Percentiles rank a stretch among this genome's conserved stretches.
phyloP scores from a whole-genome alignment of 179 eudicot species.

The Beta lomatogona region DNA sequence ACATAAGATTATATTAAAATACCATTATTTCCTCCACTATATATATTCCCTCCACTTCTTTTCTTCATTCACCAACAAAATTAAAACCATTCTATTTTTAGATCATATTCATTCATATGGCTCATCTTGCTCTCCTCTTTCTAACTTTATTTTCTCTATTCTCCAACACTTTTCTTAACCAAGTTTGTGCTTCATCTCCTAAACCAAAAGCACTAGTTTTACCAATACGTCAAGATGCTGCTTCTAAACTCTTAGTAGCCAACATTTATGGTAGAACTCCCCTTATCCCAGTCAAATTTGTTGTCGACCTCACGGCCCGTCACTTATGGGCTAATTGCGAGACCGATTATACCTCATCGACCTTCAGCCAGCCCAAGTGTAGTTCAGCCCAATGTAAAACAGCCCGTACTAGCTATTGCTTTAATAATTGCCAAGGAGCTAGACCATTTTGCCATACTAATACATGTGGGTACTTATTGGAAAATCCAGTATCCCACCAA shows the following conservation, averaged over 20 bases:
- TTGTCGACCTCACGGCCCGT: conserved; percentile 38
- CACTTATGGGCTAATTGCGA: conserved; percentile 53
- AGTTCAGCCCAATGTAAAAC: conserved; percentile 39
- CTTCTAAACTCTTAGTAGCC: conserved; percentile 38
- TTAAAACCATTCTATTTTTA: background rate
- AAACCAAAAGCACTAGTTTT: conserved; percentile 29
- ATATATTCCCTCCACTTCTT: background rate
- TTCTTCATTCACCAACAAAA: background rate
- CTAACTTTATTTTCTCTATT: conserved; percentile 14
- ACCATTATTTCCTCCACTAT: background rate
- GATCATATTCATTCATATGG: background rate
- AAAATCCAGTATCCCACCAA: conserved; percentile 40
- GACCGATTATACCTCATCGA: conserved; percentile 40
- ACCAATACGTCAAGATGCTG: conserved; percentile 35
- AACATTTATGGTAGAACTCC: conserved; percentile 40
- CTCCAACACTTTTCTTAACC: background rate
- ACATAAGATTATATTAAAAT: background rate
- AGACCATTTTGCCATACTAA: conserved; percentile 46
- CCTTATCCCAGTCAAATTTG: conserved; percentile 21
- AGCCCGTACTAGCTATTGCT: conserved; percentile 42
- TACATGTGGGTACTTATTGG: conserved; percentile 40
- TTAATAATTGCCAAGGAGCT: conserved; percentile 24
- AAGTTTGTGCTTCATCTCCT: conserved; percentile 2
- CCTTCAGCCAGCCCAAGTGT: conserved; percentile 35
- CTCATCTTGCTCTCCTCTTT: conserved; percentile 14